Conservation (phyloP, 495 filamentous ascomycete species). For the Aspergillus affinis region DNA sequence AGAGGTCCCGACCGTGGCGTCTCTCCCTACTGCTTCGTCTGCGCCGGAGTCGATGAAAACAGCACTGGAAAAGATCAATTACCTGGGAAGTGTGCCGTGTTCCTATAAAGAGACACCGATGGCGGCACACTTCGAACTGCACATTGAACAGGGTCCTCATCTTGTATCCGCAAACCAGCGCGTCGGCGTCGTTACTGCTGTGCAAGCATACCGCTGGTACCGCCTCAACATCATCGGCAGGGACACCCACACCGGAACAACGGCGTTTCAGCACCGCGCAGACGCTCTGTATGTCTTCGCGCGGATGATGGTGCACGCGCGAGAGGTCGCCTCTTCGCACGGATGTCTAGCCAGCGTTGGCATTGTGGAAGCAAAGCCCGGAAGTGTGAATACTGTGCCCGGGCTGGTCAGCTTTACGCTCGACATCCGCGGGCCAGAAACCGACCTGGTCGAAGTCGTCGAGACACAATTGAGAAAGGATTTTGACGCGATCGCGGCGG, state of each 20-base stretch:
- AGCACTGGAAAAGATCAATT: slow-evolving; percentile 70
- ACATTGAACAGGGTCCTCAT: slow-evolving; percentile 80
- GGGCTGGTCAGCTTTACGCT: slow-evolving; percentile 67
- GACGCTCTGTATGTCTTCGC: slow-evolving; percentile 69
- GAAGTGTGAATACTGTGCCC: slow-evolving; percentile 75
- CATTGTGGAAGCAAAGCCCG: slow-evolving; percentile 64
- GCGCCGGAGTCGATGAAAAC: slow-evolving; percentile 63
- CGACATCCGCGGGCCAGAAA: slow-evolving; percentile 66
- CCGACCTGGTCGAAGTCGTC: slow-evolving; percentile 55
- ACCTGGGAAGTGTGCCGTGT: slow-evolving; percentile 58
- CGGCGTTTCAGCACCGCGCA: slow-evolving; percentile 56
- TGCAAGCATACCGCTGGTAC: slow-evolving; percentile 68
- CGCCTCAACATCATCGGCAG: slow-evolving; percentile 63
- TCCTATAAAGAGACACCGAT: slow-evolving; percentile 64
- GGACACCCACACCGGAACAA: slow-evolving; percentile 76
- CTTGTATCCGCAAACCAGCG: slow-evolving; percentile 60
- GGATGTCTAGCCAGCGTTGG: slow-evolving; percentile 68
- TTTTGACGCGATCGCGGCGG: slow-evolving; percentile 58
- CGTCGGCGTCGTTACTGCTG: slow-evolving; percentile 70
- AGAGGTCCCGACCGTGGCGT: slow-evolving; percentile 51
- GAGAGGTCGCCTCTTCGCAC: slow-evolving; percentile 56
- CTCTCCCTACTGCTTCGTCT: slow-evolving; percentile 41
- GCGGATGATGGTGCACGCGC: slow-evolving; percentile 65
- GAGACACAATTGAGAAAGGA: slow-evolving; percentile 52
- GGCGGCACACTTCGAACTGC: slow-evolving; percentile 80